Evolutionary conservation across 2,329 filamentous ascomycete genomes (phyloP), one percentile per base, ranked within the genome.

Genomic region (Teratosphaeria pseudoeucalypti): DNA sequence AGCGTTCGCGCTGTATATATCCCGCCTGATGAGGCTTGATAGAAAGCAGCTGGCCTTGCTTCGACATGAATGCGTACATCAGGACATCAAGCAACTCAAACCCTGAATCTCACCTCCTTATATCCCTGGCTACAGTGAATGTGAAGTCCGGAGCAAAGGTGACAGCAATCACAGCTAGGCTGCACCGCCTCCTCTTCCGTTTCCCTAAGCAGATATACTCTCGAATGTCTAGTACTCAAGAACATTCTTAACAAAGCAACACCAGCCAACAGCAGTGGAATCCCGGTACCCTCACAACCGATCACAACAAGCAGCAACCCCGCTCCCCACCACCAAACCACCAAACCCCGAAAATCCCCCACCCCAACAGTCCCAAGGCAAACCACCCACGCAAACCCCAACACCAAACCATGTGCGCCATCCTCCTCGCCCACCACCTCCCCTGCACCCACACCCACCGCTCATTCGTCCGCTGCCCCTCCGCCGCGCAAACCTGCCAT

Each of bases 401-500:
- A 16, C n/a, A 52, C 43, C 29, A 10, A 26, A 39, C 29, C 19
- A 37, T 67, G 64, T 67, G 65, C 58, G 59, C 32, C 52, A 58
- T 60, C 53, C 57, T 65, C 53, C 32, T 43, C 27, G 62, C 64
- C 10, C 47, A 57, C 29, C 65, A 67, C 58, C 11, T 49, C 16
- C 53, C 54, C 57, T 66, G 64, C 61, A 58, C 55, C 6, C 64
- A 66, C 49, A 16, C 56, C 7, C 57, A 65, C 49, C 55, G 58
- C 12, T 62, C 43, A 27, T 58, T 65, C 55, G 59, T 58, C 2
- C 60, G 58, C 55, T 67, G 65, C 58, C 63, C 60, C 52, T 7
- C 54, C n/a, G 64, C 64, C n/a, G 5, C 32, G 2, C 9, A 52
- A 6, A n/a, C 23, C 26, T 64, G 64, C 58, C 54, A 19, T 14